Evolutionary conservation across 1,284 basidiomycete species (phyloP).

Genomic region (Cronartium ribicola): DNA sequence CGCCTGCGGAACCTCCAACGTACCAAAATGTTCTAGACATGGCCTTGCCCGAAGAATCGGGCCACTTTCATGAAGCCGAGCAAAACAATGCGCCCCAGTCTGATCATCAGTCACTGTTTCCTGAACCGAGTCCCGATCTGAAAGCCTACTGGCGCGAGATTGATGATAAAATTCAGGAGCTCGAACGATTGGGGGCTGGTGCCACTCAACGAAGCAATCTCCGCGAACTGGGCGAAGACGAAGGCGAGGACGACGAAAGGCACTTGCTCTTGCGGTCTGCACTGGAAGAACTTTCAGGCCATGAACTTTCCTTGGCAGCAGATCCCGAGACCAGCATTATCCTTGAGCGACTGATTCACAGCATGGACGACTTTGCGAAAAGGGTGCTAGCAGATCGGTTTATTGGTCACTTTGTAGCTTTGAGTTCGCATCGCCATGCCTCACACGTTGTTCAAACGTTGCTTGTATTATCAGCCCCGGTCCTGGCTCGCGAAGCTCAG

Average conservation of each 20-base stretch:
- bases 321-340: constrained; percentile 86
- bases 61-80: constrained; percentile 2
- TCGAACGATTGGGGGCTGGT: constrained; percentile 60
- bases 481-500: constrained; percentile 72
- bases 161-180: constrained; percentile 75
- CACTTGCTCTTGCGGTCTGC: constrained; percentile 76
- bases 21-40: constrained; percentile 22
- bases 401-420: constrained; percentile 62
- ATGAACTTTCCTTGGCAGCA: constrained; percentile 80
- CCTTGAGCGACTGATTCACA: constrained; percentile 77
- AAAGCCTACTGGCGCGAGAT: constrained; percentile 87
- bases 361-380: constrained; percentile 87
- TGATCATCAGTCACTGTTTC: constrained; percentile 80
- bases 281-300: constrained; percentile 71
- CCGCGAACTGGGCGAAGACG: constrained; percentile 42
- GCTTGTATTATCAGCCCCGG: constrained; percentile 67
- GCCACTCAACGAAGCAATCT: constrained; percentile 32
- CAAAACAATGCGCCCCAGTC: constrained; percentile 51
- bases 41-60: constrained; percentile 10
- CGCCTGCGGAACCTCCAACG: background rate
- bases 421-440: constrained; percentile 75
- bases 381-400: constrained; percentile 80
- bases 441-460: constrained; percentile 90
- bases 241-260: constrained; percentile 47
- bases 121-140: constrained; percentile 75